Conservation (phyloP, 176 grass and related monocot genomes). For the Stipa capillata region DNA sequence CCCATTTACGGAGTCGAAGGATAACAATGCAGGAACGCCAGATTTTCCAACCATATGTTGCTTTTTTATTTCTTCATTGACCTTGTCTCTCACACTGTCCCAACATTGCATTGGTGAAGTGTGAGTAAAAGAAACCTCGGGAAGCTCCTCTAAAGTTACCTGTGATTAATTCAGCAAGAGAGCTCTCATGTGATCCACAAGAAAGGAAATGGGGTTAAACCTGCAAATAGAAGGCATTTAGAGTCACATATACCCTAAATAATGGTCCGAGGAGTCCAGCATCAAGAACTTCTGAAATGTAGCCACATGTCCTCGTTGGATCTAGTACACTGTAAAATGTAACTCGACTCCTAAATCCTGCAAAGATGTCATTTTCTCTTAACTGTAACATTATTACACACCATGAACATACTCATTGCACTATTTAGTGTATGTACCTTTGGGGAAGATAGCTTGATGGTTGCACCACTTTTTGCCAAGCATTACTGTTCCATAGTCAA, state of each 20-base stretch:
- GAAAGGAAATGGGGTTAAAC: not conserved
- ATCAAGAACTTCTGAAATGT: conserved; percentile 82
- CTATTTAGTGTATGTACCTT: conserved; percentile 41
- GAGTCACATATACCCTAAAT: conserved; percentile 51
- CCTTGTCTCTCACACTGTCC: conserved; percentile 47
- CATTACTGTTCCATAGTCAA: conserved; percentile 55
- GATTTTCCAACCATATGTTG: conserved; percentile 24
- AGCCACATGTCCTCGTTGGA: conserved; percentile 51
- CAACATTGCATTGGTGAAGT: conserved; percentile 53
- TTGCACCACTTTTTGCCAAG: conserved; percentile 56
- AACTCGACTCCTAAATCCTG: conserved; percentile 82
- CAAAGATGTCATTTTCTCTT: conserved; percentile 22
- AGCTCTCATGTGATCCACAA: not conserved
- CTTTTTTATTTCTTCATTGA: conserved; percentile 58
- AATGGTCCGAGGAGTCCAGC: conserved; percentile 59
- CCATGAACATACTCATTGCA: not conserved
- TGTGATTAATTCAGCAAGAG: conserved; percentile 19
- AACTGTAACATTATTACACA: not conserved
- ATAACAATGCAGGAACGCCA: conserved; percentile 27
- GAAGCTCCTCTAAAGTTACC: conserved; percentile 44
- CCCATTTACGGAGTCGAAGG: conserved; percentile 36
- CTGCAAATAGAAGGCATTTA: not conserved
- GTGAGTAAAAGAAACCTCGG: conserved; percentile 44
- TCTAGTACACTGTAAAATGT: conserved; percentile 54
- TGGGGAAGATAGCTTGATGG: conserved; percentile 74